Base-by-base conservation (phyloP, 2,329 filamentous ascomycete genomes). In the Lecanicillium sp. region DNA sequence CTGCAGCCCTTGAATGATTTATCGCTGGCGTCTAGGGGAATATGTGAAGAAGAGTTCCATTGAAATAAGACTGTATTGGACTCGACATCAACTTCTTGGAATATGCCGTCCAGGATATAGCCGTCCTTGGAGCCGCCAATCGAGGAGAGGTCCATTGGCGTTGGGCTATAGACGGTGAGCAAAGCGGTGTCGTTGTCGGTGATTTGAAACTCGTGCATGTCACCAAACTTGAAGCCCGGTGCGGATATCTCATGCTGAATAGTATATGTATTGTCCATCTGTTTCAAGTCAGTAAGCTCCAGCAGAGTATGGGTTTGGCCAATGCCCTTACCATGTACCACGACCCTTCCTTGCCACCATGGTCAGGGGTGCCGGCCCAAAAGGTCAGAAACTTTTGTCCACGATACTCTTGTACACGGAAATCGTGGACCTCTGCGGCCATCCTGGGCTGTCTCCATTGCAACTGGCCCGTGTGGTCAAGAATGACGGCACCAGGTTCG, bases 61-160 rank as follows among this genome's bases (percentile, higher is more conserved):
- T 70, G 59, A 42, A 72, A 73, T 3, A 71, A 35, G 17, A 71
- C 50, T 33, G 56, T 53, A 8, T 65, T 64, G 4, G 64, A 70
- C 9, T 63, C 63, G 17, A 71, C 59, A 37, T 72, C 63, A 29
- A 72, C 56, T 51, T 72, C 68, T 44, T 56, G 51, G 27, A 57
- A 54, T 9, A 51, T 40, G 36, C 49, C 48, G 40, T 55, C 53
- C 31, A 51, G 42, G 18, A 57, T 45, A 44, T 44, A 46, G 13
- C 37, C 50, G 30, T 40, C 34, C 20, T 34, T 11, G 13, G 47
- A 45, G 2, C 49, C 51, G 9, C 51, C 52, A 7, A 42, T 18
- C 4, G 48, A 45, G 11, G 48, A 52, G 5, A 71, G 54, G 43
- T 71, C 59, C 4, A 51, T 53, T 4, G 52, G 53, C 4, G 57